Evolutionary conservation across 805 yeast genomes (phyloP), one percentile per base, ranked within the genome.

Genomic region (Starmerella riodocensis): DNA sequence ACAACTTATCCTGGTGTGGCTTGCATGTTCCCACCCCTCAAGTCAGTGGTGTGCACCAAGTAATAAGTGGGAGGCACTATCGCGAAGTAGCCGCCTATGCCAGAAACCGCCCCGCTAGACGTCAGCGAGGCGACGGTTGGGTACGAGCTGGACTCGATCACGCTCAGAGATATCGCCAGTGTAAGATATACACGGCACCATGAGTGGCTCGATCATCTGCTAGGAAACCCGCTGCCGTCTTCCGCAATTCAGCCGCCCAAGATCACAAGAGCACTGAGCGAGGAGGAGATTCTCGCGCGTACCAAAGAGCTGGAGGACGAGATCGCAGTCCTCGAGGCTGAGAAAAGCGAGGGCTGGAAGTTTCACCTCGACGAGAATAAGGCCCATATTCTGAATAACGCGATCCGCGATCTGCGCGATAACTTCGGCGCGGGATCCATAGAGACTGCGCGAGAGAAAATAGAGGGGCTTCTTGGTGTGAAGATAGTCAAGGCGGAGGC

Each of bases 201-300:
- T 44, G 69, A 64, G 40, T 64, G 68, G 67, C 59, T 64, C 50
- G 65, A 61, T 43, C 59, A 60, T 24, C 56, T 61, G 3, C 43
- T 65, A 13, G 68, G 65, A 13, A 50, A 58, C 23, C 62, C 64
- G 3, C 37, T 56, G 20, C 55, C 60, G 16, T 49, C 53, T 3
- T 40, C 45, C 17, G 47, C 50, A 13, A 50, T 57, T 13, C 18
- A 33, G 6, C 47, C 53, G 17, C 54, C 54, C n/a, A 26, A 37
- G 20, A 25, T 52, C 9, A 40, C 39, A 11, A 35, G 38, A 11
- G 16, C 32, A 1, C 25, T 40, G n/a, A 31, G 34, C 23, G 20
- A 14, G 5, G 39, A 32, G 16, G 45, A 36, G 12, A 29, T 57
- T 6, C 42, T 52, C 20, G 34, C 42, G 27, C 45, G 48, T 26